Evolutionary conservation across 208 protist species (phyloP).

Genomic region (Porcisia hertigi): DNA sequence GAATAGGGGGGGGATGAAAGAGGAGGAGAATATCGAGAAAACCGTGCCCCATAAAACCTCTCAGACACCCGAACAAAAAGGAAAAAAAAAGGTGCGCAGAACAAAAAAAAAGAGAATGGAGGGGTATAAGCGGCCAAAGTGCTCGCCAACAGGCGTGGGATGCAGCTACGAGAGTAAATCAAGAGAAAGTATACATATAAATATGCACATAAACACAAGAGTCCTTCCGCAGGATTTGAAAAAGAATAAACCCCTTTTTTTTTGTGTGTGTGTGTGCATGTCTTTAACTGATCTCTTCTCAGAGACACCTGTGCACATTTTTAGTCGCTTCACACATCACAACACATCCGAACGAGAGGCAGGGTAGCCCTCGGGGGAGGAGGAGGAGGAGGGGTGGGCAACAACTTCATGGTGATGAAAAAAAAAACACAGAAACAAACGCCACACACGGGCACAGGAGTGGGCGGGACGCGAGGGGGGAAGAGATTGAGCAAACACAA

Average conservation of each 20-base stretch:
- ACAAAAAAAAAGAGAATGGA: neutral
- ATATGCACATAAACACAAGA: too few species aligned
- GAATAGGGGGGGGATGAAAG: neutral
- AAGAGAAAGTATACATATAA: neutral
- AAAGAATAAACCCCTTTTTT: neutral
- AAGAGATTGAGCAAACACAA: neutral
- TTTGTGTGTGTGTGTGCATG: neutral
- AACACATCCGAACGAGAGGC: neutral
- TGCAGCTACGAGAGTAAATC: neutral
- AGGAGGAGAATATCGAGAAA: too few species aligned
- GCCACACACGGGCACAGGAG: neutral
- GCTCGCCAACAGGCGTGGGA: neutral
- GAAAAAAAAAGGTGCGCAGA: too few species aligned
- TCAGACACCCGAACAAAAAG: too few species aligned
- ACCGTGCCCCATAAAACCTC: too few species aligned
- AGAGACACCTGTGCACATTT: too few species aligned
- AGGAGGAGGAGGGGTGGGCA: neutral
- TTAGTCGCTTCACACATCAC: too few species aligned
- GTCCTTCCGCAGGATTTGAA: too few species aligned
- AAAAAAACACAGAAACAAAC: too few species aligned
- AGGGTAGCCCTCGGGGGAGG: neutral
- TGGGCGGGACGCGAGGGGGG: neutral
- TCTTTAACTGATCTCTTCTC: too few species aligned
- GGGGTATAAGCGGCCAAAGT: neutral
- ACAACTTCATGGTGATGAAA: too few species aligned